Evolutionary conservation across 371 early-diverging fungal species (phyloP).

Genomic region (Globomyces sp.): DNA sequence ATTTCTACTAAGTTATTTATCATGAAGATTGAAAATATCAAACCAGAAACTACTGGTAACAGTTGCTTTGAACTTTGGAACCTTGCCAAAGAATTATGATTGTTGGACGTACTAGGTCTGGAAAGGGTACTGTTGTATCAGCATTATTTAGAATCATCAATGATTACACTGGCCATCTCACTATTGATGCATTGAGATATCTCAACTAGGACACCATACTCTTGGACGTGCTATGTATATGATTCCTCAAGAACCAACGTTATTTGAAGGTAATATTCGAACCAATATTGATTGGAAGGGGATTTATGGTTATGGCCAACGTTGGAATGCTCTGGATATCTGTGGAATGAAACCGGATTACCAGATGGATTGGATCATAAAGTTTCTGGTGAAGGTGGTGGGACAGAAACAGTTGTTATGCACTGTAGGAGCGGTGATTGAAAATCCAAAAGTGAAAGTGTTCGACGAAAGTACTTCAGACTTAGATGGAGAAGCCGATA

Average conservation of each 20-base stretch:
- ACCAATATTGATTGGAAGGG: slow-evolving; percentile 15
- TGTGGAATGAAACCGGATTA: slow-evolving; percentile 27
- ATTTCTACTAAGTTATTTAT: no score
- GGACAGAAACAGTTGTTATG: slow-evolving; percentile 53
- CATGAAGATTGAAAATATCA: no score
- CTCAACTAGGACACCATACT: slow-evolving; percentile 12
- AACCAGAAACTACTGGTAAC: no score
- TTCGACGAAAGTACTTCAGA: slow-evolving; percentile 76
- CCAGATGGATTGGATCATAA: slow-evolving; percentile 27
- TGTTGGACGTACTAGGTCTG: slow-evolving; percentile 89
- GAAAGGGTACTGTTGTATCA: slow-evolving; percentile 77
- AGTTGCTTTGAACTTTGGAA: slow-evolving; percentile 23
- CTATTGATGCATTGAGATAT: slow-evolving; percentile 29
- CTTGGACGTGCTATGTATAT: slow-evolving; percentile 22
- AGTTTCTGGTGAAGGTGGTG: slow-evolving; percentile 33
- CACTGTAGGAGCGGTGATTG: slow-evolving; percentile 39
- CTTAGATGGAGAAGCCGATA: slow-evolving; percentile 79
- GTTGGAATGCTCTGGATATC: slow-evolving; percentile 28
- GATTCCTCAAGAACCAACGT: slow-evolving; percentile 28
- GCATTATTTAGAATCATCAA: slow-evolving; percentile 83
- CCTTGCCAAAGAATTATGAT: slow-evolving; percentile 80
- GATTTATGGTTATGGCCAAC: slow-evolving; percentile 19
- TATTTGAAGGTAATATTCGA: slow-evolving; percentile 26
- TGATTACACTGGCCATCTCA: slow-evolving; percentile 60
- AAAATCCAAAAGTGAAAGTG: slow-evolving; percentile 37